Evolutionary conservation across 306 rosid genomes (phyloP), one percentile per base, ranked within the genome.

Genomic region (Nissolia schottii): DNA sequence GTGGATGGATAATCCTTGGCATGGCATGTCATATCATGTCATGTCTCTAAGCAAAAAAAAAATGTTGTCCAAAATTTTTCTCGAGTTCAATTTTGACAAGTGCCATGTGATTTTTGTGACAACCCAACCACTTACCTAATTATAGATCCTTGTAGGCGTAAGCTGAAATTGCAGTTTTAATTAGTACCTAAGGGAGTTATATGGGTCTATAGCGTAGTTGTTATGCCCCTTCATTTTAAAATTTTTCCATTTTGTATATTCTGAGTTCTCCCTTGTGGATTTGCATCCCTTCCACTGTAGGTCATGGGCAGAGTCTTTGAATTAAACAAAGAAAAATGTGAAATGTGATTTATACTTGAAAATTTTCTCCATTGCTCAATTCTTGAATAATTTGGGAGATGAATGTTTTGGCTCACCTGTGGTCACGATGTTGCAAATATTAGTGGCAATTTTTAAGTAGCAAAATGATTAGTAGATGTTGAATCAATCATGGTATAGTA

Each of bases 21-120:
- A 3, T 70, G 55, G 54, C 76, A 4, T 66, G 80, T 76, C 74
- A 67, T 67, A 67, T 57, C 62, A 34, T 76, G 80, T 48, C 34
- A 15, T 41, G 10, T 15, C 43, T 45, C 20, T n/a, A 0, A 24
- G 14, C 5, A 22, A 40, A 54, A 38, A 12, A n/a, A n/a, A n/a
- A n/a, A n/a, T n/a, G n/a, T 15, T 38, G 1, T 18, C 40, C 34
- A 38, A 18, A 40, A 16, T 14, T 46, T 35, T 40, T 67, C 74
- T 9, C 23, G 8, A 0, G 53, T 56, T 76, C 62, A 46, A 8
- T 43, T n/a, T 65, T 65, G 37, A 25, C 73, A 64, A 37, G 28
- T 40, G 45, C 32, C 18, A 1, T 2, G 15, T 64, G 15, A 23
- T 40, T 64, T 38, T 75, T 53, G 34, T 53, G 24, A 27, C 50